Evolutionary conservation across 495 filamentous ascomycete genomes (phyloP), one percentile per base, ranked within the genome.

Genomic region (Letharia lupina): DNA sequence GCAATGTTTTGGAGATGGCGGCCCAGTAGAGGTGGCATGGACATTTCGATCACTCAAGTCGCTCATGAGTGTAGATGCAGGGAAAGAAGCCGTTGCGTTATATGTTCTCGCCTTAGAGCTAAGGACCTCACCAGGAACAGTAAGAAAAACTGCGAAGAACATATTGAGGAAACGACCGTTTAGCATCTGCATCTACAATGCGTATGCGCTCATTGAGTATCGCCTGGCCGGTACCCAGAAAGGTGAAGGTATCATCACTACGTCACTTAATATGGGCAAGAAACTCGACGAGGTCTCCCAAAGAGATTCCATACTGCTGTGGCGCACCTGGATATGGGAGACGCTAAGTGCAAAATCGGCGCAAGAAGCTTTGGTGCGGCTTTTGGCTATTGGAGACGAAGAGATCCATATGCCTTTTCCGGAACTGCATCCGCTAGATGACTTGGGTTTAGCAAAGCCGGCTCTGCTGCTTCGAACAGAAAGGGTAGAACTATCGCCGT

Each of bases 291-390:
- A 76, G 18, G 50, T 59, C 18, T 74, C 80, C 50, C 72, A 70
- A 58, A 69, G 74, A n/a, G 76, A 84, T 47, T 70, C 68, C 31
- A 78, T 86, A 28, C 66, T 87, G 18, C 76, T 94, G 1, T 92
- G 86, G 84, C 83, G 79, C 59, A 86, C 81, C 9, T 92, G 89
- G 84, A 77, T 87, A 9, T 93, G 89, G 90, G 82, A 87, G 67
- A 76, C 83, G 15, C 73, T 96, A 23, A 75, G 81, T 45, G 72
- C 69, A 15, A 74, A 74, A 3, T 76, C 88, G 40, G 66, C 77
- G 39, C 65, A 69, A 2, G 75, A 75, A 60, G 83, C 84, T 33
- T 70, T 82, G 18, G 77, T 80, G 42, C 75, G 81, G 23, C 67
- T 88, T 13, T 72, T 81, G 23, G 72, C 70, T 16, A 78, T 83